Evolutionary conservation across 805 yeast genomes (phyloP).

Genomic region (Priceomyces medius): DNA sequence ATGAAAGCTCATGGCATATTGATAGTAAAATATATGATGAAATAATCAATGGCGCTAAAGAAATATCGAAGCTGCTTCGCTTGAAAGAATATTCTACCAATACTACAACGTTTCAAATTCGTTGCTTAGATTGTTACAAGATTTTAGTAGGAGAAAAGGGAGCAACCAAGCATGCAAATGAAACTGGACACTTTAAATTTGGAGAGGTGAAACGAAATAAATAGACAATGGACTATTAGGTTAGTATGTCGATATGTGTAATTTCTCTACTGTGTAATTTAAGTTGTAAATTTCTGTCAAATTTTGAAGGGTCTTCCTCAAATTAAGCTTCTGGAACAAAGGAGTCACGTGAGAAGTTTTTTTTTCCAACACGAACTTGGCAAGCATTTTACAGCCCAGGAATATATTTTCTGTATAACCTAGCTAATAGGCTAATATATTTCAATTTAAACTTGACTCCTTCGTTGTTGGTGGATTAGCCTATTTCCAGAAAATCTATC

Average conservation of each 20-base stretch:
- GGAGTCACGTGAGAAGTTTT: not conserved
- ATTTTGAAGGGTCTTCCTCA: no score
- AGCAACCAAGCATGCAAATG: conserved; percentile 61
- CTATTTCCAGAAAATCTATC: not conserved
- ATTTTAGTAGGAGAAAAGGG: conserved; percentile 61
- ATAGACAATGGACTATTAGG: no score
- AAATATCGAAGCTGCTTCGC: conserved; percentile 47
- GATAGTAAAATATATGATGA: conserved; percentile 27
- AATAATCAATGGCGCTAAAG: conserved; percentile 36
- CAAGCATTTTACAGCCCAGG: not conserved
- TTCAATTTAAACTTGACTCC: not conserved
- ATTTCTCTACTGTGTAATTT: no score
- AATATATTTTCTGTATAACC: not conserved
- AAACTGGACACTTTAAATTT: conserved; percentile 60
- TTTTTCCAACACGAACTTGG: not conserved
- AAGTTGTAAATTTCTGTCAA: no score
- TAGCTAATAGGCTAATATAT: not conserved
- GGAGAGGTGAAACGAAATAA: conserved; percentile 47
- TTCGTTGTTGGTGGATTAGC: not conserved
- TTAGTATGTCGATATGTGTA: no score
- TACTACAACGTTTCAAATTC: conserved; percentile 55
- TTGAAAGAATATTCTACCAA: conserved; percentile 61
- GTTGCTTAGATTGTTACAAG: conserved; percentile 56
- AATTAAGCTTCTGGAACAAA: no score
- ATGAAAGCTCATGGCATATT: conserved; percentile 42